phyloP scores from a whole-genome alignment of 768 basidiomycete genomes.

The Gelatoporia subvermispora region DNA sequence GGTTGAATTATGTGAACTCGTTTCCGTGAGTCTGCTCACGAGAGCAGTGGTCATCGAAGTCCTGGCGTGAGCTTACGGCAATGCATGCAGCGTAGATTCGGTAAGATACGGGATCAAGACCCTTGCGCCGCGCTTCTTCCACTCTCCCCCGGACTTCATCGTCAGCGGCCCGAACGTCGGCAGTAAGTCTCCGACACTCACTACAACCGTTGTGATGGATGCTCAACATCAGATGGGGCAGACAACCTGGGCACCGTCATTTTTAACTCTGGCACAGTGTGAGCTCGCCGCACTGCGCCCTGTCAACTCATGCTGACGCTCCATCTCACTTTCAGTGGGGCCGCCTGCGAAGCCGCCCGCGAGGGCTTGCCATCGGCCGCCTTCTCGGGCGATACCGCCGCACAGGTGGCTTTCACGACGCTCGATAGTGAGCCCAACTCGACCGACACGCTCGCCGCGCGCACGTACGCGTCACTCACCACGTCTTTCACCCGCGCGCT shows the following conservation, averaged over 20 bases:
- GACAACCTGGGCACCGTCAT: conserved; percentile 15
- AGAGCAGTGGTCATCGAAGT: not conserved
- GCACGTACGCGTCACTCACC: conserved; percentile 18
- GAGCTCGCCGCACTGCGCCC: not conserved
- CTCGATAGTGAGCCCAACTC: conserved; percentile 17
- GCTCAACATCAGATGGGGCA: not conserved
- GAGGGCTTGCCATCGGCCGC: conserved; percentile 25
- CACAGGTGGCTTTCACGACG: conserved; percentile 24
- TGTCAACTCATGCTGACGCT: not conserved
- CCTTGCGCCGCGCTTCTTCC: conserved; percentile 37
- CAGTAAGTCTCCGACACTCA: conserved; percentile 6
- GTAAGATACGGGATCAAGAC: conserved; percentile 40
- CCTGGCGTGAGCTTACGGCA: not conserved
- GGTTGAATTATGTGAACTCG: conserved; percentile 31
- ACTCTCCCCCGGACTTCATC: conserved; percentile 35
- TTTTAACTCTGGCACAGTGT: conserved; percentile 19
- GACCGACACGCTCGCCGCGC: conserved; percentile 8
- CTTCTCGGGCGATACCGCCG: conserved; percentile 22
- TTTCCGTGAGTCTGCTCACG: conserved; percentile 26
- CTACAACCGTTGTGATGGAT: not conserved
- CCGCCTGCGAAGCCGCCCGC: conserved; percentile 22
- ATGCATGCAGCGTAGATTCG: conserved; percentile 20
- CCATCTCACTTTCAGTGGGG: conserved; percentile 13
- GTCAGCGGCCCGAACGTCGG: conserved; percentile 40
- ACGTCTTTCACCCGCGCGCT: conserved; percentile 14